These are phyloP conservation scores for Phytophthora palmivora DNA, from an alignment of 352 stramenopile genomes.

Conservation along the genomic window DNA sequence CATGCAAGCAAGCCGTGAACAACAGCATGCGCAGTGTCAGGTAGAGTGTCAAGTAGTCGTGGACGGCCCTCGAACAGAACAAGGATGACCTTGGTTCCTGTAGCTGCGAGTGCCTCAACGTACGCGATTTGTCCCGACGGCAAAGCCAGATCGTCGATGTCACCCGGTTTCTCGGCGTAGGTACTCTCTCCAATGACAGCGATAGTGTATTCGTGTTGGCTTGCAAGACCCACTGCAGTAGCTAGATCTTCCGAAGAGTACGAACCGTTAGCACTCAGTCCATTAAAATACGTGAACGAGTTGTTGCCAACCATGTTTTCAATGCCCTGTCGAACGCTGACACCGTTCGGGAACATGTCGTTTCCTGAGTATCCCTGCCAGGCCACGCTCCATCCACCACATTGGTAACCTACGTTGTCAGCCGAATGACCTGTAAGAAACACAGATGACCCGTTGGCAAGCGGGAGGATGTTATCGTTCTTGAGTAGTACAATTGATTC, in stretches of 20 bases:
- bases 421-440: too few species aligned
- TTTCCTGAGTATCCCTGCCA: constrained; percentile 85
- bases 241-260: constrained; percentile 35
- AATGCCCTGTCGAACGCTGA: constrained; percentile 37
- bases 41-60: constrained; percentile 52
- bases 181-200: constrained; percentile 43
- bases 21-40: constrained; percentile 73
- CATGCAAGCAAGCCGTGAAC: constrained; percentile 75
- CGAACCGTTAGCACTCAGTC: constrained; percentile 28
- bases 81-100: constrained; percentile 65
- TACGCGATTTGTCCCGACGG: constrained; percentile 73
- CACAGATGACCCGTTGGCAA: too few species aligned
- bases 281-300: constrained; percentile 46
- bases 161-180: constrained; percentile 75
- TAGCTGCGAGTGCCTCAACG: constrained; percentile 61
- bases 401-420: constrained; percentile 77
- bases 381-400: constrained; percentile 78
- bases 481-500: too few species aligned
- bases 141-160: constrained; percentile 77
- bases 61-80: constrained; percentile 72
- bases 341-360: constrained; percentile 53
- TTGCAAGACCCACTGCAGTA: constrained; percentile 25
- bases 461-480: too few species aligned
- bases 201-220: constrained; percentile 29
- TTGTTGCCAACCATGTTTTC: constrained; percentile 27